Evolutionary conservation across 2,329 filamentous ascomycete species (phyloP).

Genomic region (Hypoxylon sp.): DNA sequence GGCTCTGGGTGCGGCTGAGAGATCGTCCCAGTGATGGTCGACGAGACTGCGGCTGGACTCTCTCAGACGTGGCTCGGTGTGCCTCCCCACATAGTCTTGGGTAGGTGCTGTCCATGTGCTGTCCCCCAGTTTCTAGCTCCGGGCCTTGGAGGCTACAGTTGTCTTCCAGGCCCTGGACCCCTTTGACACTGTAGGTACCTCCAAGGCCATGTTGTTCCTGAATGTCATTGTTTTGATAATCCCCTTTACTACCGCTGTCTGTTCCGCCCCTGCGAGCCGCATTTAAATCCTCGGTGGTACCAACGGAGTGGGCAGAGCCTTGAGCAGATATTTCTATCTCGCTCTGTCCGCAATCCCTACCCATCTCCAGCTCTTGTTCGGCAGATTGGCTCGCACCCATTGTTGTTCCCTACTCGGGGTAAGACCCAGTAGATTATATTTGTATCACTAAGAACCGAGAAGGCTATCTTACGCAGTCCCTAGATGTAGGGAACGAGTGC

Average conservation of each 20-base stretch:
- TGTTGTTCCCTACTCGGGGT: background rate
- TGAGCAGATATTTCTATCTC: background rate
- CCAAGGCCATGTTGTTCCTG: background rate
- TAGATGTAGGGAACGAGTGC: background rate
- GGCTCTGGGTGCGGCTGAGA: background rate
- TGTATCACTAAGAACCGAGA: background rate
- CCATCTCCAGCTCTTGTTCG: background rate
- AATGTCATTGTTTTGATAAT: background rate
- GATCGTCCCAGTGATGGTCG: background rate
- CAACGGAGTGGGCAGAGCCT: background rate
- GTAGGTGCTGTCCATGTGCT: background rate
- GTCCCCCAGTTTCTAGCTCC: background rate
- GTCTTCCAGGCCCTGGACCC: background rate
- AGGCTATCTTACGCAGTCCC: background rate
- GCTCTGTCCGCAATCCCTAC: background rate
- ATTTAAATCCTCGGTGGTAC: background rate
- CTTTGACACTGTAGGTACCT: background rate
- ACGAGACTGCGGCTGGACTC: constrained; percentile 6
- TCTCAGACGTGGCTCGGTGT: constrained; percentile 6
- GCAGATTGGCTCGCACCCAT: constrained; percentile 22
- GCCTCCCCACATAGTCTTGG: background rate
- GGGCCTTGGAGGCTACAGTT: background rate
- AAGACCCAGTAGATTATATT: background rate
- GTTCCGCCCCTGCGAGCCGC: background rate
- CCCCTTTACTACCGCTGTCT: background rate